Conservation (phyloP, 1,139 yeast species). For the Waltiozyma sp. region DNA sequence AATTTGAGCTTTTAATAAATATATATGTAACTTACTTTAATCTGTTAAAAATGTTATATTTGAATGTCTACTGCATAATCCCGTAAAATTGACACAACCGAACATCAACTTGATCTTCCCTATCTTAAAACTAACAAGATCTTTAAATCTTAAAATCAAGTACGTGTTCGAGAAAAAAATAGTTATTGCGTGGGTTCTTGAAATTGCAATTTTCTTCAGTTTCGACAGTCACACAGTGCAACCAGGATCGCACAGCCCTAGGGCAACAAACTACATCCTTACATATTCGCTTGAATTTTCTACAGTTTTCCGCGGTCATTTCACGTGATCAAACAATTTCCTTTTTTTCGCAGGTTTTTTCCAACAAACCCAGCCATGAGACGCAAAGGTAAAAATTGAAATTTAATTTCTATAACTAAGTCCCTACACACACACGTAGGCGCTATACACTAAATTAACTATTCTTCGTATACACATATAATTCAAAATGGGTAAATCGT, state of each 20-base stretch:
- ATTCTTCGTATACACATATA: conserved; percentile 9
- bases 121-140: neutral
- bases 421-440: conserved; percentile 5
- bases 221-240: neutral
- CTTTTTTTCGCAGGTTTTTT: conserved; percentile 1
- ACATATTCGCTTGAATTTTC: neutral
- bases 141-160: neutral
- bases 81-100: conserved; percentile 6
- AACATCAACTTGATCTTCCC: conserved; percentile 4
- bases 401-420: conserved; percentile 5
- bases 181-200: neutral
- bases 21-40: no score
- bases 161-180: neutral
- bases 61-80: no score
- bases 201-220: neutral
- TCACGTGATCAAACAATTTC: conserved; percentile 8
- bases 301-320: neutral
- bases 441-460: conserved; percentile 6
- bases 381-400: conserved; percentile 9
- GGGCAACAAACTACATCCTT: neutral
- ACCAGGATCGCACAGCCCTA: neutral
- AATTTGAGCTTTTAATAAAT: no score
- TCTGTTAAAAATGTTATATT: no score
- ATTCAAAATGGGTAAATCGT: conserved; percentile 20
- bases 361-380: neutral